phyloP scores from a whole-genome alignment of 805 yeast genomes.

The Isabelozyma pseudorhagii region DNA sequence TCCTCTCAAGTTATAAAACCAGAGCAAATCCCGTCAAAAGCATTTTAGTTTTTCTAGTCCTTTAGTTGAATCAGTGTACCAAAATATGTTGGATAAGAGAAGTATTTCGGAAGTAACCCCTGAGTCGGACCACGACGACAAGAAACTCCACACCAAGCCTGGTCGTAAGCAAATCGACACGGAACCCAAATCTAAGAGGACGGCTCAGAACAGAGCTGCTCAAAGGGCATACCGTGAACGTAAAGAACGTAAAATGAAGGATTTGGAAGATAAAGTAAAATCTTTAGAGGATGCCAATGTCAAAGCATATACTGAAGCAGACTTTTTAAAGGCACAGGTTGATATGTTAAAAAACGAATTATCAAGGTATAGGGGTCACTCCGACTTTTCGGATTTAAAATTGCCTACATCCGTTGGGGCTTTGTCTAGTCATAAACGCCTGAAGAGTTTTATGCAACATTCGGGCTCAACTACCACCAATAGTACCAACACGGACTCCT shows the following conservation, averaged over 20 bases:
- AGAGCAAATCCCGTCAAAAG: background rate
- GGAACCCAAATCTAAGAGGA: conserved; percentile 84
- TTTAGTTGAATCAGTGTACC: background rate
- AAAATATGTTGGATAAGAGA: conserved; percentile 17
- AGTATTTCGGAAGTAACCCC: conserved; percentile 19
- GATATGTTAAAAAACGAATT: conserved; percentile 71
- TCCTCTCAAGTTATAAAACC: background rate
- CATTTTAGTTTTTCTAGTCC: background rate
- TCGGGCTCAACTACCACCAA: conserved; percentile 3
- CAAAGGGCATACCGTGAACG: conserved; percentile 96
- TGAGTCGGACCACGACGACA: conserved; percentile 26
- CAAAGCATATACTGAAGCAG: conserved; percentile 67
- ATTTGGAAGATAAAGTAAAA: conserved; percentile 75
- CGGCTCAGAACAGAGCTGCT: conserved; percentile 98
- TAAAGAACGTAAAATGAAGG: conserved; percentile 82
- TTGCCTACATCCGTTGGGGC: conserved; percentile 30
- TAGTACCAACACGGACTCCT: conserved; percentile 1
- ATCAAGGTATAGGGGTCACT: conserved; percentile 48
- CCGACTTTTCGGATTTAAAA: conserved; percentile 26
- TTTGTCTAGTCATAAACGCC: conserved; percentile 14
- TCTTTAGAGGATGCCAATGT: conserved; percentile 69
- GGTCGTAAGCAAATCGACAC: conserved; percentile 79
- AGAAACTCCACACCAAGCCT: conserved; percentile 50
- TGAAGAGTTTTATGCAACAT: conserved; percentile 1
- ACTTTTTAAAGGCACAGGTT: conserved; percentile 73